Evolutionary conservation across 23 red algal species (phyloP), one percentile per base, ranked within the genome.

Genomic region (Cyanidioschyzon merolae): DNA sequence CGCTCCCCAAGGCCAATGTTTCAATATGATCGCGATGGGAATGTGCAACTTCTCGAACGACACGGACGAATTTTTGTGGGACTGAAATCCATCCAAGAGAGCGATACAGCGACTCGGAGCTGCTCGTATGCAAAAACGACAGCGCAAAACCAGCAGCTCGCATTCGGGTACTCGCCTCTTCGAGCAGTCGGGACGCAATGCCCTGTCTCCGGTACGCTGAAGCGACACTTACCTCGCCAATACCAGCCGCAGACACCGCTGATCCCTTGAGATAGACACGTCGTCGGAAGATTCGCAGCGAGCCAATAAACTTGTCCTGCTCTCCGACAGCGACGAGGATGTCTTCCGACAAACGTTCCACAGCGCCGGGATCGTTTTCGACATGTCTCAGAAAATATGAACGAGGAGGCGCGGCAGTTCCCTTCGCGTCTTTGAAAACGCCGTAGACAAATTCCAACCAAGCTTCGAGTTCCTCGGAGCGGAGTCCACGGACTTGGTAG

Each of bases 61-160:
- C 16, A 3, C 29, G 16, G 30, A 35, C 63, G 63, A 32, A 71
- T 27, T 27, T 7, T 71, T 35, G 63, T 7, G 63, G 63, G 7
- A 71, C n/a, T 27, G 63, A 71, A 25, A 71, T 27, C 63, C 63
- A 71, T 25, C 63, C 63, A 3, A 32, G 3, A 3, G n/a, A 35
- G 63, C n/a, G n/a, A 32, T 71, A 71, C 29, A 71, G 3, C 63
- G 63, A 35, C 63, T 71, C n/a, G 12, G 63, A 71, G 7, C 12
- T 71, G 63, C 63, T 71, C 7, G 63, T 71, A 27, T 71, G 63
- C 12, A 71, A 27, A 71, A 25, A 32, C n/a, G 63, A 71, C 2
- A 71, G 63, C 29, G 12, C 63, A 3, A 71, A 7, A 7, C 63
- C 63, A 7, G 21, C 63, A 12, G 7, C 7, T 3, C 32, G 2